A percentile compares a stretch with the other conserved stretches of the same genome.
Conservation (phyloP, 345 rosid genomes). For the Boechera divaricarpa region DNA sequence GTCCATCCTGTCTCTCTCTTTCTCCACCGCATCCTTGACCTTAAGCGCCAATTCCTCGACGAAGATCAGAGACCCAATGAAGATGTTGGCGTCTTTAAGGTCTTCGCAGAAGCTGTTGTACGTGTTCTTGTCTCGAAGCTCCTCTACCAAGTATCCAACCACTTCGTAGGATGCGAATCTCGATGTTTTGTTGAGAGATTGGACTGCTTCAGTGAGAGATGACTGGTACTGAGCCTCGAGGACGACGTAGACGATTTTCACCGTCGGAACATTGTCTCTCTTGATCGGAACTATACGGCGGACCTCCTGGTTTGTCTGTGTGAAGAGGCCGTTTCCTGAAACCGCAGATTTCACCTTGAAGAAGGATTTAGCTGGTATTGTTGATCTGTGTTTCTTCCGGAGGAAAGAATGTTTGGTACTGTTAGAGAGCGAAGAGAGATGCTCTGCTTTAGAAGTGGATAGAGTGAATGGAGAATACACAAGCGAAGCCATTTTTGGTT, state of each 20-base stretch:
- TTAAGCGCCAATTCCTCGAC: slow-evolving; percentile 94
- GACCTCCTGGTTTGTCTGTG: slow-evolving; percentile 90
- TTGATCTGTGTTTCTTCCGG: slow-evolving; percentile 50
- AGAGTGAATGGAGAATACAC: slow-evolving; percentile 74
- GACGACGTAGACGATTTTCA: slow-evolving; percentile 88
- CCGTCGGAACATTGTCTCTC: slow-evolving; percentile 70
- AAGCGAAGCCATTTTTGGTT: slow-evolving; percentile 67
- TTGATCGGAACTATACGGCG: slow-evolving; percentile 85
- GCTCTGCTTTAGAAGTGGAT: slow-evolving; percentile 66
- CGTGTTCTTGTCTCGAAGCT: slow-evolving; percentile 75
- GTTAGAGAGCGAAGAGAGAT: slow-evolving; percentile 78
- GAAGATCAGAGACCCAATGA: slow-evolving; percentile 92
- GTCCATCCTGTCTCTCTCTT: slow-evolving; percentile 89
- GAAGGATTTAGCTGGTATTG: slow-evolving; percentile 49
- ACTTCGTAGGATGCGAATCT: slow-evolving; percentile 72
- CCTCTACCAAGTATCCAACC: slow-evolving; percentile 97
- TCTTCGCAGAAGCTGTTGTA: slow-evolving; percentile 84
- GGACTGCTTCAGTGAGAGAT: slow-evolving; percentile 83
- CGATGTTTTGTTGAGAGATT: slow-evolving; percentile 64
- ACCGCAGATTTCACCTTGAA: slow-evolving; percentile 65
- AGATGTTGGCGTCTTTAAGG: slow-evolving; percentile 87
- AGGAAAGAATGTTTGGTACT: slow-evolving; percentile 72
- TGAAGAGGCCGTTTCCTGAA: slow-evolving; percentile 92
- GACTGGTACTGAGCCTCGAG: slow-evolving; percentile 99
- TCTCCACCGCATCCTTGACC: slow-evolving; percentile 91